A percentile compares a stretch with the other conserved stretches of the same genome.
These are phyloP conservation scores for Mycena capillaripes DNA, from an alignment of 768 basidiomycete genomes.

Conservation along the genomic window DNA sequence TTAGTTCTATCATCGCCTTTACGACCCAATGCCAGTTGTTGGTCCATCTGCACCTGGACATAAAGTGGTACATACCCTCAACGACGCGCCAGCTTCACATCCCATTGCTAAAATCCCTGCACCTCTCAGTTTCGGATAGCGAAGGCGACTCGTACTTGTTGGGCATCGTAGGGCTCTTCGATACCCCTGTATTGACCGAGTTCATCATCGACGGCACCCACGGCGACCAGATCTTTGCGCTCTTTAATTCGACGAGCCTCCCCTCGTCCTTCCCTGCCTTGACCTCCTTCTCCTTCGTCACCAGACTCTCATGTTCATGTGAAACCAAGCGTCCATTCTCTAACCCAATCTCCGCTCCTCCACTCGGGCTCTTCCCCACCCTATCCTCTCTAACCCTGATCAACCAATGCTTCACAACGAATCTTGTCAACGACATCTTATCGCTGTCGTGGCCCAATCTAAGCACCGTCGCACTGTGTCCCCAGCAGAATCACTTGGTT, in stretches of 20 bases:
- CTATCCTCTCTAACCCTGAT: conserved; percentile 8
- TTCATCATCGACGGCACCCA: too few species aligned
- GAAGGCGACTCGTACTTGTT: not conserved
- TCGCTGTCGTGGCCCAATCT: not conserved
- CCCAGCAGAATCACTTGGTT: too few species aligned
- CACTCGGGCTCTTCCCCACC: conserved; percentile 7
- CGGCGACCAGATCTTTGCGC: too few species aligned
- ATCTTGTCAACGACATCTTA: not conserved
- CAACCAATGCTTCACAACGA: conserved; percentile 1
- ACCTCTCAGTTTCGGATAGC: not conserved
- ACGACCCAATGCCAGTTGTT: not conserved
- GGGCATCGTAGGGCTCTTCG: not conserved
- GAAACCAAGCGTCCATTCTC: too few species aligned
- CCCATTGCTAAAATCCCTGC: not conserved
- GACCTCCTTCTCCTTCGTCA: conserved; percentile 7
- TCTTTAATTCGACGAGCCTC: too few species aligned
- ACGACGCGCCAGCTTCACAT: not conserved
- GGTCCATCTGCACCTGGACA: conserved; percentile 6
- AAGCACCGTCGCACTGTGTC: not conserved
- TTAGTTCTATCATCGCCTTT: not conserved
- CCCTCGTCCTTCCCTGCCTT: conserved; percentile 11
- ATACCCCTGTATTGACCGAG: not conserved
- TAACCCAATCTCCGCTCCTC: too few species aligned
- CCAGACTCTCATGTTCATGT: not conserved
- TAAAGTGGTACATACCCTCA: not conserved